These are phyloP conservation scores for Aspergillus piperis DNA, from an alignment of 2,329 filamentous ascomycete genomes.

Conservation along the genomic window DNA sequence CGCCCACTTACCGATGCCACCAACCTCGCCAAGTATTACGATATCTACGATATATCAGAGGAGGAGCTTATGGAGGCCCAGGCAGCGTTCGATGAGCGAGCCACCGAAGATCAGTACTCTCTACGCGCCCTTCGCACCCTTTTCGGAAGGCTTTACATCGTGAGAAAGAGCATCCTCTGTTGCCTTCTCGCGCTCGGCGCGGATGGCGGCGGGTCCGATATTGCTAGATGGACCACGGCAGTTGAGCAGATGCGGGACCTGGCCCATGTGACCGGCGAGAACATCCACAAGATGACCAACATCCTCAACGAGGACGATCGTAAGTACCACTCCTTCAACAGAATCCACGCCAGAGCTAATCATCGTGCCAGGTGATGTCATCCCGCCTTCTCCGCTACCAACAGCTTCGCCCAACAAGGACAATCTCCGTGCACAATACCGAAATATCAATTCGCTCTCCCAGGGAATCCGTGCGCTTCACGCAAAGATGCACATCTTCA, in stretches of 20 bases:
- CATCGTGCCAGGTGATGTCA: slow-evolving; percentile 38
- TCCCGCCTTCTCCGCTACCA: slow-evolving; percentile 58
- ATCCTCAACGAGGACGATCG: slow-evolving; percentile 79
- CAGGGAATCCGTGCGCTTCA: slow-evolving; percentile 89
- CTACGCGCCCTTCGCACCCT: slow-evolving; percentile 77
- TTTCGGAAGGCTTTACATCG: slow-evolving; percentile 75
- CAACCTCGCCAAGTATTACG: slow-evolving; percentile 88
- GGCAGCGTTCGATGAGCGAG: slow-evolving; percentile 62
- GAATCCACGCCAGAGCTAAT: slow-evolving; percentile 16
- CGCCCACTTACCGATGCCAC: slow-evolving; percentile 74
- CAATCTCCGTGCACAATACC: slow-evolving; percentile 80
- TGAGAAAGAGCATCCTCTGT: slow-evolving; percentile 83
- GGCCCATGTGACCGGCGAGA: slow-evolving; percentile 61
- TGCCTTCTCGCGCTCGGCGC: slow-evolving; percentile 86
- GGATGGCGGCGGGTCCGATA: slow-evolving; percentile 73
- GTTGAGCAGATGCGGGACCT: slow-evolving; percentile 72
- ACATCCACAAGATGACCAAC: slow-evolving; percentile 65
- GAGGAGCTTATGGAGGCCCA: slow-evolving; percentile 72
- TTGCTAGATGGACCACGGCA: slow-evolving; percentile 74
- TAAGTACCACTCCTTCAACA: slow-evolving; percentile 46
- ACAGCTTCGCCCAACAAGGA: slow-evolving; percentile 75
- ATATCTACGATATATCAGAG: slow-evolving; percentile 79
- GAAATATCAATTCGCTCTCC: slow-evolving; percentile 84
- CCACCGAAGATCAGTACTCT: slow-evolving; percentile 76
- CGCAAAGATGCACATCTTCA: slow-evolving; percentile 87